A percentile compares a stretch with the other conserved stretches of the same genome.
Evolutionary conservation across 371 early-diverging fungal genomes (phyloP).

Genomic region (Lichtheimia ornata): DNA sequence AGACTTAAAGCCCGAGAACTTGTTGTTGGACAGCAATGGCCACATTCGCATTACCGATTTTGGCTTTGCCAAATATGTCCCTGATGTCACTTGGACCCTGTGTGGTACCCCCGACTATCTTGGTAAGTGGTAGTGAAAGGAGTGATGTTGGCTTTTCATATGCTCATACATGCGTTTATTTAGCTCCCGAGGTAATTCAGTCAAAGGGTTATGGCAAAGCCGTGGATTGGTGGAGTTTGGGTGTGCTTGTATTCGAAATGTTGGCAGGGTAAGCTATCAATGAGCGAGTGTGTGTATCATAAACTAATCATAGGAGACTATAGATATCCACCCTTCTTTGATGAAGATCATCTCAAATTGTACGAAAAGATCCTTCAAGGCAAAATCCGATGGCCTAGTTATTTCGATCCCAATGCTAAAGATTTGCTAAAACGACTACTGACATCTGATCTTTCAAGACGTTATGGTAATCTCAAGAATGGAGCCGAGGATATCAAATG

Average conservation of each 20-base stretch:
- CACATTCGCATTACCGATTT: constrained; percentile 98
- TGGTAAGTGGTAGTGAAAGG: constrained; percentile 11
- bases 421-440: constrained; percentile 90
- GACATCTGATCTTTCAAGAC: constrained; percentile 84
- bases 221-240: constrained; percentile 97
- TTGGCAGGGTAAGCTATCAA: constrained; percentile 33
- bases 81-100: constrained; percentile 93
- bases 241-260: constrained; percentile 80
- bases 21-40: constrained; percentile 83
- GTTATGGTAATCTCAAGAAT: constrained; percentile 90
- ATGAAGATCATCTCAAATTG: constrained; percentile 92
- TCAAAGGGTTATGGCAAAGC: constrained; percentile 93
- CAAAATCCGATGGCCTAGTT: constrained; percentile 86
- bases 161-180: background rate
- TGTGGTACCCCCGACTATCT: constrained; percentile 99
- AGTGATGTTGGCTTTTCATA: too few relatives aligned
- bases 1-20: constrained; percentile 92
- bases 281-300: constrained; percentile 58
- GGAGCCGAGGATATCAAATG: constrained; percentile 91
- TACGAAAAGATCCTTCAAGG: constrained; percentile 95
- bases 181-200: constrained; percentile 97
- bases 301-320: background rate
- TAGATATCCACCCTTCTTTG: constrained; percentile 95
- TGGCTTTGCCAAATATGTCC: constrained; percentile 96
- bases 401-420: constrained; percentile 88